Conservation (phyloP, 2,329 filamentous ascomycete genomes). For the Neoscytalidium dimidiatum region DNA sequence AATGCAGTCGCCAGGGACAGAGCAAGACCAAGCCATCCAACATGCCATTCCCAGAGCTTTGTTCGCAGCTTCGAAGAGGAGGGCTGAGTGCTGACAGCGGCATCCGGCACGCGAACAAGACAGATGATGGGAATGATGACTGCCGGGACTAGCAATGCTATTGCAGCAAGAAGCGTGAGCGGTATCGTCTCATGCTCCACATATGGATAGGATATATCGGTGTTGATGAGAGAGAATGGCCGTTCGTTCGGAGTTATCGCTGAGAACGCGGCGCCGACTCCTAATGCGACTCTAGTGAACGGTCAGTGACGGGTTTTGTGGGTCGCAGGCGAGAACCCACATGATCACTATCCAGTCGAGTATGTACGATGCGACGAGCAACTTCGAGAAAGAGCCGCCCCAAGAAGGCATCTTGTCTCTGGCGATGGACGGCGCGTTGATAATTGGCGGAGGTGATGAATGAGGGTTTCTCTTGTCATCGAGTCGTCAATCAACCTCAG, state of each 20-base stretch:
- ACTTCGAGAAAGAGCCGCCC: conserved; percentile 42
- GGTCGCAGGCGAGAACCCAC: conserved; percentile 39
- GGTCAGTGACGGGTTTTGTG: background rate
- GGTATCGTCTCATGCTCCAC: conserved; percentile 73
- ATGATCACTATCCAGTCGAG: conserved; percentile 74
- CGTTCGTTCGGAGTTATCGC: conserved; percentile 64
- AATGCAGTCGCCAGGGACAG: conserved; percentile 71
- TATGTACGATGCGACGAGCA: conserved; percentile 66
- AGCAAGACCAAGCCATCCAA: conserved; percentile 78
- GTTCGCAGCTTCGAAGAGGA: conserved; percentile 62
- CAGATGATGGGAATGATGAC: conserved; percentile 68
- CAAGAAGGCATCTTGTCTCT: background rate
- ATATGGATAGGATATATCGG: conserved; percentile 77
- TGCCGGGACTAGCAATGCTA: conserved; percentile 65
- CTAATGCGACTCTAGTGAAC: conserved; percentile 54
- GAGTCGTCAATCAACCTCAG: too few relatives aligned
- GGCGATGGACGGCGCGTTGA: background rate
- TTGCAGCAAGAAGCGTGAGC: conserved; percentile 62
- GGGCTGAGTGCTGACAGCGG: conserved; percentile 62
- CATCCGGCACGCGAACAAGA: conserved; percentile 70
- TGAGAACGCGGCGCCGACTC: conserved; percentile 61
- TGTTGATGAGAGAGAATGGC: conserved; percentile 72
- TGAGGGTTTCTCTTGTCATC: background rate
- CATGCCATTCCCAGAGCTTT: conserved; percentile 87
- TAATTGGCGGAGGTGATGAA: too few relatives aligned